Conservation (phyloP, 352 stramenopile species). For the Phytophthora pistaciae region DNA sequence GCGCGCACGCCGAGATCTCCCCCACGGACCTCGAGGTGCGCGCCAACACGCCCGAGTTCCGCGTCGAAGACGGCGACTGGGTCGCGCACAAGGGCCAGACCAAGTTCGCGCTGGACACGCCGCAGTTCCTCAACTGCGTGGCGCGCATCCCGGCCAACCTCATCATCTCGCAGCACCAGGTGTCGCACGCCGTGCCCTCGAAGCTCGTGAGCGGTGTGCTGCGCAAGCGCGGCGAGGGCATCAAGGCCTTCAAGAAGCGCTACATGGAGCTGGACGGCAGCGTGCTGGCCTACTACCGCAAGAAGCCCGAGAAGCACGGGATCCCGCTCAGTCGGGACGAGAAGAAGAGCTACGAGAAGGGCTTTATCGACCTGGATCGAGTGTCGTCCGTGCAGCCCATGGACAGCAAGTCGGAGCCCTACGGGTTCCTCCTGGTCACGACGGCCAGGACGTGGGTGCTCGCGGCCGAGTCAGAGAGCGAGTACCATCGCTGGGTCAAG, state of each 20-base stretch:
- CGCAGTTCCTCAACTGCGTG: slow-evolving; percentile 75
- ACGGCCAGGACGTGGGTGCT: slow-evolving; percentile 78
- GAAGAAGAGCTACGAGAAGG: slow-evolving; percentile 72
- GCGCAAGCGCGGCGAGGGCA: slow-evolving; percentile 78
- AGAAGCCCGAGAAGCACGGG: slow-evolving; percentile 79
- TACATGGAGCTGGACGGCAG: slow-evolving; percentile 86
- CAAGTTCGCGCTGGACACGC: slow-evolving; percentile 69
- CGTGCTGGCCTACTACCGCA: slow-evolving; percentile 81
- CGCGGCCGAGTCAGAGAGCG: slow-evolving; percentile 66
- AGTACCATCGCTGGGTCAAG: slow-evolving; percentile 86
- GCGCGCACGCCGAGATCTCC: slow-evolving; percentile 76
- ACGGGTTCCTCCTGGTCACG: slow-evolving; percentile 79
- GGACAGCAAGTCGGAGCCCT: slow-evolving; percentile 61
- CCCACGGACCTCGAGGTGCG: slow-evolving; percentile 81
- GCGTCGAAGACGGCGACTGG: slow-evolving; percentile 83
- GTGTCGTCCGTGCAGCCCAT: slow-evolving; percentile 82
- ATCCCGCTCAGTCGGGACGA: slow-evolving; percentile 69
- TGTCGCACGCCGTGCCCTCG: slow-evolving; percentile 34
- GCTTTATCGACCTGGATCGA: slow-evolving; percentile 74
- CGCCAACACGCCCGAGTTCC: slow-evolving; percentile 86
- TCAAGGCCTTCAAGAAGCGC: slow-evolving; percentile 77
- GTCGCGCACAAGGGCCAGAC: slow-evolving; percentile 80
- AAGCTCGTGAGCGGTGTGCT: slow-evolving; percentile 63
- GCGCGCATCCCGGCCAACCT: slow-evolving; percentile 65
- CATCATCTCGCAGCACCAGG: slow-evolving; percentile 60